phyloP scores from a whole-genome alignment of 1,139 yeast species.

The Fermentozyma sake region DNA sequence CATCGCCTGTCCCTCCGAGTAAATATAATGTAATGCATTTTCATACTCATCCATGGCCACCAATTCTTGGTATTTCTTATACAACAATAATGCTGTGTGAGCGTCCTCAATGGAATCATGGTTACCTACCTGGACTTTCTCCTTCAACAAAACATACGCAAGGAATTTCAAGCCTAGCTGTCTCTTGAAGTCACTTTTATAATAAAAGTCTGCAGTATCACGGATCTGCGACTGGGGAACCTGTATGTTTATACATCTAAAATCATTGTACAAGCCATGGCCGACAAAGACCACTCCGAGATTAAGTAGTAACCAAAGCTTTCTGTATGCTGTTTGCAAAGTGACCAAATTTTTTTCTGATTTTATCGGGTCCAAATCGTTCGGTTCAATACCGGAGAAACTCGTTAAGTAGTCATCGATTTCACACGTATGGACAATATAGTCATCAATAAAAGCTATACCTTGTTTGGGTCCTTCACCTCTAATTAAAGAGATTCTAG shows the following conservation, averaged over 20 bases:
- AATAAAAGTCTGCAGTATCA: constrained; percentile 82
- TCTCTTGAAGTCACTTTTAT: constrained; percentile 65
- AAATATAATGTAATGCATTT: constrained; percentile 56
- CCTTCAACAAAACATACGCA: constrained; percentile 72
- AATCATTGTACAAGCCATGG: constrained; percentile 88
- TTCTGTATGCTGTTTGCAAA: constrained; percentile 78
- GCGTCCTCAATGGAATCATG: constrained; percentile 99
- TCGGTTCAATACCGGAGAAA: constrained; percentile 88
- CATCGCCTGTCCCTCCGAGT: constrained; percentile 63
- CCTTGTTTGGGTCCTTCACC: constrained; percentile 70
- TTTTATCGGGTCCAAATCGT: constrained; percentile 71
- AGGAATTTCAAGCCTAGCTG: constrained; percentile 83
- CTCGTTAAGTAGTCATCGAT: constrained; percentile 85
- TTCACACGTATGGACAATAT: constrained; percentile 67
- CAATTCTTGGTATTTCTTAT: constrained; percentile 66
- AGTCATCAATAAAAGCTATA: constrained; percentile 87
- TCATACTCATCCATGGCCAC: constrained; percentile 57
- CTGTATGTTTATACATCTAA: constrained; percentile 85
- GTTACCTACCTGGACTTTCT: constrained; percentile 83
- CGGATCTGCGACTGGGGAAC: constrained; percentile 83
- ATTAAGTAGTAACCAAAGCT: constrained; percentile 83
- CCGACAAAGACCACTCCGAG: constrained; percentile 93
- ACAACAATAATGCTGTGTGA: constrained; percentile 72
- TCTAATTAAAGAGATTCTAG: constrained; percentile 82
- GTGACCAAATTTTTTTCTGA: constrained; percentile 75